phyloP scores from a whole-genome alignment of 371 early-diverging fungal species.

The Syncephalastrum monosporum region DNA sequence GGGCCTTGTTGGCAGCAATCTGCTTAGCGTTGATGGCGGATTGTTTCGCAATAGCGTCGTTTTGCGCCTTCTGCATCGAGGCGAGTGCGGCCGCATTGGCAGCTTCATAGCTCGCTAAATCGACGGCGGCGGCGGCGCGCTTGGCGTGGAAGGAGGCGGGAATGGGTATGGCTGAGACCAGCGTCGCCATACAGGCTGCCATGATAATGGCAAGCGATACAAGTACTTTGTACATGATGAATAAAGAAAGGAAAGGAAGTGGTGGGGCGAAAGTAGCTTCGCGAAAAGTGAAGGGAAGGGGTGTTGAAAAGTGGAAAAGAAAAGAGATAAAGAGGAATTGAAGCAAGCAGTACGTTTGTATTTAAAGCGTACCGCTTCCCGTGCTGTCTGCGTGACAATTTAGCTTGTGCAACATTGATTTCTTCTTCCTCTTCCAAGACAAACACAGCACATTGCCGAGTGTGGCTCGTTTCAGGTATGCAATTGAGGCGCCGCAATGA shows the following conservation, averaged over 20 bases:
- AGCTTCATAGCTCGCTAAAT: not conserved
- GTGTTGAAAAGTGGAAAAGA: constrained; percentile 5
- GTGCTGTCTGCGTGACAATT: constrained; percentile 7
- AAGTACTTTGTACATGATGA: constrained; percentile 7
- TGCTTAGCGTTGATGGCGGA: too few species aligned
- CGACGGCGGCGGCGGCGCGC: not conserved
- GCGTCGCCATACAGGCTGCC: constrained; percentile 18
- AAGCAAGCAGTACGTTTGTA: constrained; percentile 1
- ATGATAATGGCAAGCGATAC: constrained; percentile 12
- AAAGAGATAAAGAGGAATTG: constrained; percentile 4
- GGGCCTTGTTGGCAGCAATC: too few species aligned
- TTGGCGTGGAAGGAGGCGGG: constrained; percentile 14
- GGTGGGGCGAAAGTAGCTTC: constrained; percentile 1
- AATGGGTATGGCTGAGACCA: constrained; percentile 18
- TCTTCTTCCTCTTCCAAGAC: constrained; percentile 1
- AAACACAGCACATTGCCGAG: too few species aligned
- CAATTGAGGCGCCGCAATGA: too few species aligned
- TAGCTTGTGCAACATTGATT: constrained; percentile 19
- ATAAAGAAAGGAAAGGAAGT: constrained; percentile 12
- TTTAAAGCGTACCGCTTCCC: not conserved
- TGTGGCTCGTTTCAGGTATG: too few species aligned
- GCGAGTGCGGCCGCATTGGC: constrained; percentile 1
- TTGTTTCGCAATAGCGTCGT: too few species aligned
- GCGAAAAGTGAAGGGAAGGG: constrained; percentile 7
- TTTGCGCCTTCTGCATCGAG: too few species aligned